These are phyloP conservation scores for Poa pratensis DNA, from an alignment of 176 grass and related monocot species.

Conservation along the genomic window DNA sequence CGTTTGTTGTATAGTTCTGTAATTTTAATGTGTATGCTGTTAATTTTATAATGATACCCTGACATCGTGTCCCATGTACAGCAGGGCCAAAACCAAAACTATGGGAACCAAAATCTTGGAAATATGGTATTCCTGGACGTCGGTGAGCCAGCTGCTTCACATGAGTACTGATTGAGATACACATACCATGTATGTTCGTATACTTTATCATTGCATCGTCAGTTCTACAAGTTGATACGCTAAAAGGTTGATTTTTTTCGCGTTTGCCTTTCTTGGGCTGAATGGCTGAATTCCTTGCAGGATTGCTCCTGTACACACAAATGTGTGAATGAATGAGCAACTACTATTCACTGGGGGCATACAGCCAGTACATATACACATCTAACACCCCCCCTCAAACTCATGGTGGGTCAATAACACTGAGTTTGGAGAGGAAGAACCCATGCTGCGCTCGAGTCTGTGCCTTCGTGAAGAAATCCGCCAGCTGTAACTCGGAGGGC, in stretches of 20 bases:
- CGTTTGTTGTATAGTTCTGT: background rate
- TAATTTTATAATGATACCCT: background rate
- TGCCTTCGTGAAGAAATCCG: too few relatives aligned
- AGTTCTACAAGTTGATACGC: background rate
- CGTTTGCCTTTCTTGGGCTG: background rate
- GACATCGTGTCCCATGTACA: background rate
- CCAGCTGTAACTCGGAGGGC: too few relatives aligned
- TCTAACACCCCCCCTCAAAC: too few relatives aligned
- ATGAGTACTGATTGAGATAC: background rate
- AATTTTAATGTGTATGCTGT: background rate
- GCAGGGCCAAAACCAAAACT: constrained; percentile 16
- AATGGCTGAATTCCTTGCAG: background rate
- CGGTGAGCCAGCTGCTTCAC: background rate
- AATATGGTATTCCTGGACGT: background rate
- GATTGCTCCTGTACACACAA: background rate
- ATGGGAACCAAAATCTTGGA: background rate
- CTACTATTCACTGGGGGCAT: too few relatives aligned
- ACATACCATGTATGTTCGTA: background rate
- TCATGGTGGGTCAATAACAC: too few relatives aligned
- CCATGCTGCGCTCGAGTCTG: too few relatives aligned
- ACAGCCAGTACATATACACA: too few relatives aligned
- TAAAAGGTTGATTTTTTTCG: background rate
- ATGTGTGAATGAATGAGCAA: too few relatives aligned
- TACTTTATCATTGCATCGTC: background rate
- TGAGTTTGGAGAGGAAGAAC: too few relatives aligned